Percentiles rank a stretch among this genome's conserved stretches.
Evolutionary conservation across 2,329 filamentous ascomycete species (phyloP).

Genomic region (Diaporthe ampelina): DNA sequence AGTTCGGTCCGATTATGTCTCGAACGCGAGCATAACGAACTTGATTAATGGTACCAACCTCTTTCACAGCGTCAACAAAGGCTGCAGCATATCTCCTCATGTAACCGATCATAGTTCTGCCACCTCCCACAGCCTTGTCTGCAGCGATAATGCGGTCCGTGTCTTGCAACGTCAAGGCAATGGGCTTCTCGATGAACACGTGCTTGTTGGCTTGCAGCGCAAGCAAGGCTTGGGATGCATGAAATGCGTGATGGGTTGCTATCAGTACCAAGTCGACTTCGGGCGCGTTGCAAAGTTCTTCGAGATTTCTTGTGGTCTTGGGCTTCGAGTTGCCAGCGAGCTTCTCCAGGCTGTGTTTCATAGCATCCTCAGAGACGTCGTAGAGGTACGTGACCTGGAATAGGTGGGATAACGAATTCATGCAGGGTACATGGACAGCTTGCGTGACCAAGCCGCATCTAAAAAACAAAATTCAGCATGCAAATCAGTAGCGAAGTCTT

Average conservation of each 20-base stretch:
- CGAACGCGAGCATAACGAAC: constrained; percentile 13
- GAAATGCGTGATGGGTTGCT: constrained; percentile 66
- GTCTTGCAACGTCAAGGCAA: constrained; percentile 63
- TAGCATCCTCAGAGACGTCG: constrained; percentile 59
- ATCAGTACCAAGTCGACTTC: constrained; percentile 51
- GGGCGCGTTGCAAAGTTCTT: constrained; percentile 57
- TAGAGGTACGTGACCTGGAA: constrained; percentile 65
- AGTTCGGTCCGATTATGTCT: constrained; percentile 14
- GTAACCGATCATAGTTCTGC: constrained; percentile 69
- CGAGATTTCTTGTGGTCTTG: constrained; percentile 53
- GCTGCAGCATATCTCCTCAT: constrained; percentile 72
- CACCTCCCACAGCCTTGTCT: constrained; percentile 56
- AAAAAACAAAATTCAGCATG: neutral
- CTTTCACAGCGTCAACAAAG: constrained; percentile 67
- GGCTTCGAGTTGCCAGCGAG: constrained; percentile 42
- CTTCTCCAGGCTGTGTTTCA: constrained; percentile 47
- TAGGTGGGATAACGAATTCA: constrained; percentile 58
- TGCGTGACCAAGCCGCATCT: constrained; percentile 48
- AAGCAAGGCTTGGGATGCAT: constrained; percentile 64
- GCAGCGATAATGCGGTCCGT: constrained; percentile 63
- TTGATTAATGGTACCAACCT: constrained; percentile 47
- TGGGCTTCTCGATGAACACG: constrained; percentile 72
- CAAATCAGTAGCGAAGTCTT: neutral
- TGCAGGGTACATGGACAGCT: constrained; percentile 66
- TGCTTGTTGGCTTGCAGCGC: constrained; percentile 68